Evolutionary conservation across 768 basidiomycete species (phyloP).

Genomic region (Hypholoma sublateritium): DNA sequence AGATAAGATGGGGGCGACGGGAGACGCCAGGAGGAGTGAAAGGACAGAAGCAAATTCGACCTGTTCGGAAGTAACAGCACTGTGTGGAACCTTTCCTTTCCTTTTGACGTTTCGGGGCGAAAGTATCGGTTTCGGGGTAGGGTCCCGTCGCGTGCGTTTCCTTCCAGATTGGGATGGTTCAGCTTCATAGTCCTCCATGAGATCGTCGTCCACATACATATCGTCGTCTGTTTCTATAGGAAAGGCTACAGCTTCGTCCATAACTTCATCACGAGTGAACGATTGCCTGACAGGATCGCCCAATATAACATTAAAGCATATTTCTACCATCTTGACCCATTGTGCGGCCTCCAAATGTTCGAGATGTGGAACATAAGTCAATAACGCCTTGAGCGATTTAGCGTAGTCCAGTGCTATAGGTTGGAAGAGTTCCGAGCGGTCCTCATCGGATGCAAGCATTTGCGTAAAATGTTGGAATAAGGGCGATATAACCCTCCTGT

Average conservation of each 20-base stretch:
- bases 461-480: conserved; percentile 66
- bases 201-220: conserved; percentile 29
- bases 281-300: conserved; percentile 46
- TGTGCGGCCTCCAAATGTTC: conserved; percentile 62
- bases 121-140: conserved; percentile 17
- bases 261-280: conserved; percentile 34
- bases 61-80: conserved; percentile 53
- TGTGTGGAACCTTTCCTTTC: conserved; percentile 16
- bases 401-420: conserved; percentile 79
- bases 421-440: conserved; percentile 41
- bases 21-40: conserved; percentile 55
- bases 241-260: conserved; percentile 12
- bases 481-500: conserved; percentile 50
- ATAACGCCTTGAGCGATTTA: conserved; percentile 68
- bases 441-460: conserved; percentile 51
- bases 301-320: conserved; percentile 78
- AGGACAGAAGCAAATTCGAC: conserved; percentile 72
- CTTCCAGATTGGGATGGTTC: conserved; percentile 30
- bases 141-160: conserved; percentile 37
- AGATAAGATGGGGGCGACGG: conserved; percentile 57
- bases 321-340: conserved; percentile 71
- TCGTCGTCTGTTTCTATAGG: conserved; percentile 35
- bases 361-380: conserved; percentile 72
- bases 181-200: conserved; percentile 27
- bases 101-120: conserved; percentile 24